Evolutionary conservation across 164 flowering plant genomes (phyloP), one percentile per base, ranked within the genome.

Genomic region (Taxillus chinensis): DNA sequence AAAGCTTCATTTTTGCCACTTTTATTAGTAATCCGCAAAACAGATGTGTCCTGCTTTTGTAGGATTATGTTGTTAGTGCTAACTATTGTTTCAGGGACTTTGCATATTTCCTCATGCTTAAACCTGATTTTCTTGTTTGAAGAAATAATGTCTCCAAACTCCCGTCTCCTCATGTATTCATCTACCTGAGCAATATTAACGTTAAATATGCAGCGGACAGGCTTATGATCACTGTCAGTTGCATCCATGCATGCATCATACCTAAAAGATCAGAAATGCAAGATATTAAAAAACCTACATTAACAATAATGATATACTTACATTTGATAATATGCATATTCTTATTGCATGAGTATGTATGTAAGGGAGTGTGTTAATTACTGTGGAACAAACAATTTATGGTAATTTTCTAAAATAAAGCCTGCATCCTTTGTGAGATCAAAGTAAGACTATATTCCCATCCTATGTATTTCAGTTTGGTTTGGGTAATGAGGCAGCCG

Each of bases 201-300:
- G 67, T 60, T 70, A 55, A 84, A 82, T 67, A 81, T 86, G 71
- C 96, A 89, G 39, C 96, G 84, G 3, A 95, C 96, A 46, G 99
- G 99, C 72, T 95, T 95, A 82, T 95, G 99, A 74, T 95, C 99
- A 68, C 99, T 95, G 57, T 95, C 99, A 8, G 80, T 83, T 41
- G 91, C 99, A 63, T 91, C 97, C 99, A 95, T 95, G 80, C 87
- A 83, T 63, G 97, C 98, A 42, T 89, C 98, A 66, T 95, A 95
- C 83, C 99, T 93, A 64, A 17, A 41, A 5, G 14, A 49, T 14
- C 43, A 50, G 15, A 37, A 41, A 16, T 10, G n/a, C 38, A 42
- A 1, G 63, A 17, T 40, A 39, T n/a, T 3, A n/a, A 61, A 38
- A 11, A 51, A 39, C 46, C 16, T 37, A 59, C 62, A 60, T 2